A percentile compares a stretch with the other conserved stretches of the same genome.
Evolutionary conservation across 768 basidiomycete genomes (phyloP).

Genomic region (Pisolithus tinctorius): DNA sequence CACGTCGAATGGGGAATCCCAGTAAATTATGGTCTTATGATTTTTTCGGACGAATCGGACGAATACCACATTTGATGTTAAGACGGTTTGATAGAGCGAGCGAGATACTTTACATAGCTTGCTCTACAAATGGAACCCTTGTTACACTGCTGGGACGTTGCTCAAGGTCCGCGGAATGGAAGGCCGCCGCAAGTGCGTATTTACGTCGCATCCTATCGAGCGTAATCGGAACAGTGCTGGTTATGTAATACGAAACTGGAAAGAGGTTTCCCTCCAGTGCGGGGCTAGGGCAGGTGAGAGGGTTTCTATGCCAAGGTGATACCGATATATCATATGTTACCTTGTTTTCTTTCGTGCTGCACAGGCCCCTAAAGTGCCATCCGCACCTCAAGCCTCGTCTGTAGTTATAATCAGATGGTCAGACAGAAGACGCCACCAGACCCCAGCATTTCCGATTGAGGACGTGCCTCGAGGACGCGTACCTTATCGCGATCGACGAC

Average conservation of each 20-base stretch:
- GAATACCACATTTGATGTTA: background rate
- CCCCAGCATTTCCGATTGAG: conserved; percentile 3
- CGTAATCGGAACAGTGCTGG: background rate
- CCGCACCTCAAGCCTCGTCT: background rate
- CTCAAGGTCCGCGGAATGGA: background rate
- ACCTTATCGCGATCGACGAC: conserved; percentile 26
- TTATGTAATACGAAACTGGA: background rate
- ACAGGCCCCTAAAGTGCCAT: background rate
- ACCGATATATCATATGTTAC: background rate
- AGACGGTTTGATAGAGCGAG: background rate
- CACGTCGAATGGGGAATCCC: conserved; percentile 13
- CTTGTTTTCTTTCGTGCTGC: background rate
- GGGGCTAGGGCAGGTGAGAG: background rate
- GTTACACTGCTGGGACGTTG: background rate
- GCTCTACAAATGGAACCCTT: background rate
- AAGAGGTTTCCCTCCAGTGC: background rate
- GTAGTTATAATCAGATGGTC: conserved; percentile 10
- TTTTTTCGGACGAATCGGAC: background rate
- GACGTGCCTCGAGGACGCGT: conserved; percentile 21
- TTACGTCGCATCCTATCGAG: background rate
- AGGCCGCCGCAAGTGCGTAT: background rate
- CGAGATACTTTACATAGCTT: background rate
- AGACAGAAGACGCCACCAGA: conserved; percentile 3
- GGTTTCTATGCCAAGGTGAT: background rate
- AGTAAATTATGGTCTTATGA: background rate